Conservation (phyloP, 345 rosid genomes). For the Sisymbrium irio region DNA sequence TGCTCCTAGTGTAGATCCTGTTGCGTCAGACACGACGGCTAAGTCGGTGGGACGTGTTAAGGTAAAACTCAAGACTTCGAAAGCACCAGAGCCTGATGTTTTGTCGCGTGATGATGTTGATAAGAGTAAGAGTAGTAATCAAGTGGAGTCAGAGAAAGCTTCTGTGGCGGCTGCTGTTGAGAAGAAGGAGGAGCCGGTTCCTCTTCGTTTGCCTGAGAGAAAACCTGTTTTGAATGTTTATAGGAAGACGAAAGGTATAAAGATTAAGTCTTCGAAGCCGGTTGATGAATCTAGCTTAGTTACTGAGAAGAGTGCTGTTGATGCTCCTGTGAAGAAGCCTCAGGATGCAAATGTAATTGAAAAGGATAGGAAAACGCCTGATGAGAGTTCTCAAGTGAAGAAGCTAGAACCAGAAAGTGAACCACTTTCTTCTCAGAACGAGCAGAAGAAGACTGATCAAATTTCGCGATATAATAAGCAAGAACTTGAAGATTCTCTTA, state of each 20-base stretch:
- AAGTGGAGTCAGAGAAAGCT: constrained; percentile 42
- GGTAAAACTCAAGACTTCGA: constrained; percentile 75
- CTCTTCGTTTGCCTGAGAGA: constrained; percentile 46
- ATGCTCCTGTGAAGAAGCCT: constrained; percentile 20
- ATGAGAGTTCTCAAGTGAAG: constrained; percentile 9
- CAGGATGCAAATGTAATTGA: constrained; percentile 31
- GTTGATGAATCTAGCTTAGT: constrained; percentile 43
- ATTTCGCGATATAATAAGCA: constrained; percentile 48
- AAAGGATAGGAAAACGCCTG: constrained; percentile 28
- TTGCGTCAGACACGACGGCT: constrained; percentile 43
- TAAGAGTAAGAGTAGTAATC: constrained; percentile 60
- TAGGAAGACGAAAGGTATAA: constrained; percentile 76
- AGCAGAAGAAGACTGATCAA: constrained; percentile 38
- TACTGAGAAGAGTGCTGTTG: constrained; percentile 35
- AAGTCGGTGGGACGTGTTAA: constrained; percentile 64
- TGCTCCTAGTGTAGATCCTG: constrained; percentile 50
- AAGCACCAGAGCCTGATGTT: constrained; percentile 53
- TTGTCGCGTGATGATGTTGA: constrained; percentile 48
- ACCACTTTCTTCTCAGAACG: constrained; percentile 37
- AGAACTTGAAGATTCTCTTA: constrained; percentile 69
- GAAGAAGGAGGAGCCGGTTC: constrained; percentile 58
- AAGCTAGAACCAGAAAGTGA: constrained; percentile 24
- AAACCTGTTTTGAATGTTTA: constrained; percentile 44
- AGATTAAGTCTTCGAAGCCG: constrained; percentile 57
- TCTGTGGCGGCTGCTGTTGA: constrained; percentile 41